Conservation (phyloP, 129 eudicot species). For the Kitagawia praeruptora region DNA sequence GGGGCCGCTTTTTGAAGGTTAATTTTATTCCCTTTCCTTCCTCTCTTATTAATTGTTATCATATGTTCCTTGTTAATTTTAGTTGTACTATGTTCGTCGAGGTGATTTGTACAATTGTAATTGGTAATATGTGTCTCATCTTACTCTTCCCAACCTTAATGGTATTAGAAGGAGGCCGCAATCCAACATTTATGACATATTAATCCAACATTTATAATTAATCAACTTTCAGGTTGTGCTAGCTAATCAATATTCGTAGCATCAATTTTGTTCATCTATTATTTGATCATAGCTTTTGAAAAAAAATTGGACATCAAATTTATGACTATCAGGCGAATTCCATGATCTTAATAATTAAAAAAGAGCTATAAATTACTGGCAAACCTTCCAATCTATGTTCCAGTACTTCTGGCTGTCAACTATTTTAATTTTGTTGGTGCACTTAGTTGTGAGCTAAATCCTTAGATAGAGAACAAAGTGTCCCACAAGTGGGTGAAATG, state of each 20-base stretch:
- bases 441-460: neutral
- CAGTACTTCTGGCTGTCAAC: neutral
- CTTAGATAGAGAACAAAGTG: neutral
- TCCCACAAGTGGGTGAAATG: neutral
- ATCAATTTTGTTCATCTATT: neutral
- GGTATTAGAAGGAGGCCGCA: too few relatives aligned
- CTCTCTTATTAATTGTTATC: neutral
- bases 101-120: too few relatives aligned
- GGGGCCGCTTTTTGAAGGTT: slow-evolving; percentile 96
- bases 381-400: neutral
- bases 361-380: too few relatives aligned
- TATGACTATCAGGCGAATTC: neutral
- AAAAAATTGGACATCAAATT: neutral
- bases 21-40: neutral
- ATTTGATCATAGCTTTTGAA: neutral
- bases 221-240: neutral
- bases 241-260: neutral
- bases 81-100: too few relatives aligned
- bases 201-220: too few relatives aligned
- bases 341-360: too few relatives aligned
- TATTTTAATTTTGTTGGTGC: neutral
- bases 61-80: too few relatives aligned
- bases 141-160: too few relatives aligned
- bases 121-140: too few relatives aligned
- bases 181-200: too few relatives aligned